phyloP scores from a whole-genome alignment of 2,329 filamentous ascomycete species.

The Aspergillus neotritici region DNA sequence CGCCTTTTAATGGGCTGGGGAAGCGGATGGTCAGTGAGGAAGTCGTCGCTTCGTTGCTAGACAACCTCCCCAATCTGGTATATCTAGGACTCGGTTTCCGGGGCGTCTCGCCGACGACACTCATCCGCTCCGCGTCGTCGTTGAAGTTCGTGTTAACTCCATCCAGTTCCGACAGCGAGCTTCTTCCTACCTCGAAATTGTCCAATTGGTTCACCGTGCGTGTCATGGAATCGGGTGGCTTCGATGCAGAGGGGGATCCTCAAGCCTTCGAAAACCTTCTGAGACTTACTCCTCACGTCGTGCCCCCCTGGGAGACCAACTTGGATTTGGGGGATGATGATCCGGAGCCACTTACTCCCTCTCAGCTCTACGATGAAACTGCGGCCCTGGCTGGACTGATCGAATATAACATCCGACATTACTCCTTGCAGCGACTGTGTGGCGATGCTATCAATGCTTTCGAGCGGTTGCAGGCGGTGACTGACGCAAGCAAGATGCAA shows the following conservation, averaged over 20 bases:
- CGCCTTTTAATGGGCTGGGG: conserved; percentile 38
- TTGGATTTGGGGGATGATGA: conserved; percentile 14
- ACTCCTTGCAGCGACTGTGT: conserved; percentile 20
- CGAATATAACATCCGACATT: conserved; percentile 28
- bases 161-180: conserved; percentile 14
- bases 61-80: conserved; percentile 46
- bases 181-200: conserved; percentile 25
- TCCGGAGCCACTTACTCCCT: conserved; percentile 19
- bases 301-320: conserved; percentile 29
- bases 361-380: conserved; percentile 30
- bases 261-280: conserved; percentile 38
- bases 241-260: conserved; percentile 43
- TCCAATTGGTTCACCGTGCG: conserved; percentile 43
- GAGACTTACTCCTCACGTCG: conserved; percentile 26
- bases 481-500: conserved; percentile 32
- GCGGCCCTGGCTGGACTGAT: conserved; percentile 29
- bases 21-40: conserved; percentile 52
- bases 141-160: conserved; percentile 16
- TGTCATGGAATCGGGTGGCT: conserved; percentile 45
- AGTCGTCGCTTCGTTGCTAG: conserved; percentile 51
- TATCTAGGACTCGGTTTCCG: conserved; percentile 36
- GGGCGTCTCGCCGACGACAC: conserved; percentile 28
- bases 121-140: conserved; percentile 16
- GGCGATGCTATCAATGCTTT: conserved; percentile 26
- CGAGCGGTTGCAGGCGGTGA: conserved; percentile 29